Conservation (phyloP, 1,139 yeast species). For the Diutina catenulata region DNA sequence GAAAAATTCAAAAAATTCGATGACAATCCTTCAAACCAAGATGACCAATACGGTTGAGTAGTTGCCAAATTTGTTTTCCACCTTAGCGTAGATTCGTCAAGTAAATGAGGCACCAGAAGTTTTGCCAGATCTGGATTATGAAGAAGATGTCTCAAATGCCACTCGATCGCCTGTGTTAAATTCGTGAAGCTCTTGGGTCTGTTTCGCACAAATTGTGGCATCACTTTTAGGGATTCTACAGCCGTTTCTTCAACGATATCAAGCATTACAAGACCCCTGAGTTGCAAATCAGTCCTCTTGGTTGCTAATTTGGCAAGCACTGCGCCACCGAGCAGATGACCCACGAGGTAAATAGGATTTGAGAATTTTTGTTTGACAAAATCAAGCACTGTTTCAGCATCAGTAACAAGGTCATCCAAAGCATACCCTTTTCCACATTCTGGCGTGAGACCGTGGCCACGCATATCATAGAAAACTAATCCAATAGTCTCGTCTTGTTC, state of each 20-base stretch:
- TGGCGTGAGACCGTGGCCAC: slow-evolving; percentile 69
- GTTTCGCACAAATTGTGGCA: slow-evolving; percentile 49
- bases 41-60: slow-evolving; percentile 62
- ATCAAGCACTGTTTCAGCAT: slow-evolving; percentile 38
- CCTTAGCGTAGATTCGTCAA: slow-evolving; percentile 17
- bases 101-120: slow-evolving; percentile 65
- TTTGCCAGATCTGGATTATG: slow-evolving; percentile 51
- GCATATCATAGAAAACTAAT: slow-evolving; percentile 57
- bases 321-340: slow-evolving; percentile 92
- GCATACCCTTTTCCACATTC: slow-evolving; percentile 27
- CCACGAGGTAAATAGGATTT: slow-evolving; percentile 40
- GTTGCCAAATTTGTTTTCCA: slow-evolving; percentile 57
- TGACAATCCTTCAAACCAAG: slow-evolving; percentile 76
- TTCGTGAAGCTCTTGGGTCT: slow-evolving; percentile 51
- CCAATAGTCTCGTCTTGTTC: slow-evolving; percentile 30
- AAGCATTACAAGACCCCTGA: slow-evolving; percentile 61
- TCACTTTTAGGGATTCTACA: slow-evolving; percentile 48
- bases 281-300: slow-evolving; percentile 7
- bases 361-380: slow-evolving; percentile 17
- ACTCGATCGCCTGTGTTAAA: slow-evolving; percentile 54
- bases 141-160: slow-evolving; percentile 60
- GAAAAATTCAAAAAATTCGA: slow-evolving; percentile 28
- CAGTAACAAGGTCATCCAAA: slow-evolving; percentile 42
- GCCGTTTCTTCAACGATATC: slow-evolving; percentile 97
- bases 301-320: slow-evolving; percentile 43